Base-by-base conservation (phyloP, 306 rosid genomes). In the Cucurbita moschata region DNA sequence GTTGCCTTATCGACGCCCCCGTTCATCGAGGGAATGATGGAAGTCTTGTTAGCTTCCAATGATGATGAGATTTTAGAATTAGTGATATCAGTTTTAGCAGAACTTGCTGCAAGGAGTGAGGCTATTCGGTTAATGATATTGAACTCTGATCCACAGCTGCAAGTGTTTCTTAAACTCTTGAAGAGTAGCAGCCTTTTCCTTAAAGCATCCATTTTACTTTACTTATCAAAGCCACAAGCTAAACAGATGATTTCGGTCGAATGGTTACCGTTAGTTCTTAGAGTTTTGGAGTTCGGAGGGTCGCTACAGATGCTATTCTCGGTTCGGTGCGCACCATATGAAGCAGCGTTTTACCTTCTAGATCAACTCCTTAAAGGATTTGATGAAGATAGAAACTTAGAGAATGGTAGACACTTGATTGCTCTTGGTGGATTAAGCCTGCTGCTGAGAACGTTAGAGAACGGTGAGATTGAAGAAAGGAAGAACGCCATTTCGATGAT, bases 371-470 rank as follows among this genome's bases (percentile, higher is more conserved):
- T 92, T 26, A 87, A 78, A 0, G 96, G 98, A 71, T 90, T 88
- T 78, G 96, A 92, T 77, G 96, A 92, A 79, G 98, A 88, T 39
- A 79, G 87, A 79, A 92, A 92, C 76, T 79, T 88, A 10, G 96
- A 92, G 86, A 90, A 92, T 78, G 88, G 95, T 0, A 87, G 93
- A 77, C 91, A 84, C 19, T 84, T 90, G 74, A 84, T 92, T 63
- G 83, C 91, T 58, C 86, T 81, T 11, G 96, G 98, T 18, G 96
- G 98, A 30, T 77, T 92, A 81, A 82, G 82, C 60, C 73, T 90
- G 40, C 82, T 92, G 11, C 81, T 81, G 73, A 75, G 71, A 58
- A 83, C 85, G 79, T 79, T 90, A 13, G 90, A 87, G 77, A 77
- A 40, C 62, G 97, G 96, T 65, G 91, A 90, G 57, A 13, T 76